phyloP scores from a whole-genome alignment of 2,329 filamentous ascomycete genomes.

The Immersiporthe knoxdaviesiana region DNA sequence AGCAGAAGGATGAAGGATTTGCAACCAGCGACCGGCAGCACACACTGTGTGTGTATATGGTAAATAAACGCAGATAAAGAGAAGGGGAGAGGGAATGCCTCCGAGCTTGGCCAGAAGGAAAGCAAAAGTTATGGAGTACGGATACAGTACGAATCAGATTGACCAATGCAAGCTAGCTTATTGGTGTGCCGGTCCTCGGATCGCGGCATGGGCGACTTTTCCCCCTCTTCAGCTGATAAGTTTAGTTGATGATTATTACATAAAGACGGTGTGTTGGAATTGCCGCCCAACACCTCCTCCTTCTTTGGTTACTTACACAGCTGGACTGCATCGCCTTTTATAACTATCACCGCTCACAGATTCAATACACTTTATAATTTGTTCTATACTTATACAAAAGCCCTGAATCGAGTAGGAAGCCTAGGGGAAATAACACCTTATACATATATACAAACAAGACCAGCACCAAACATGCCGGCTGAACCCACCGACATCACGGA shows the following conservation, averaged over 20 bases:
- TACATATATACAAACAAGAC: too few relatives aligned
- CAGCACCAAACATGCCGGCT: conserved; percentile 5
- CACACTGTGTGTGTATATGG: neutral
- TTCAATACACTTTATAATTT: too few relatives aligned
- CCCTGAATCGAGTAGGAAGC: too few relatives aligned
- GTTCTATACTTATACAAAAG: too few relatives aligned
- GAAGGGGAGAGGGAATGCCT: neutral
- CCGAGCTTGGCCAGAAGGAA: neutral
- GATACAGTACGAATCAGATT: neutral
- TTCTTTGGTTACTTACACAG: neutral
- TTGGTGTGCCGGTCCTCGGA: conserved; percentile 6
- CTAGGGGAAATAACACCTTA: too few relatives aligned
- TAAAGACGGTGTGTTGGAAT: neutral
- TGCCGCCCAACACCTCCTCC: neutral
- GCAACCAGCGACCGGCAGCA: neutral
- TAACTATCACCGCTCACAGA: too few relatives aligned
- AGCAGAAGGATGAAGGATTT: too few relatives aligned
- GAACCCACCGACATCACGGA: conserved; percentile 23
- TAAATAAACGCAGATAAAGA: neutral
- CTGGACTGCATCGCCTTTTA: neutral
- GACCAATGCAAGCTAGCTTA: conserved; percentile 10
- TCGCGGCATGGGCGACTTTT: neutral
- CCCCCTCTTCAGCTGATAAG: conserved; percentile 6
- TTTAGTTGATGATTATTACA: neutral
- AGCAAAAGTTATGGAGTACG: neutral